Evolutionary conservation across 2,329 filamentous ascomycete species (phyloP).

Genomic region (Aulographum hederae): DNA sequence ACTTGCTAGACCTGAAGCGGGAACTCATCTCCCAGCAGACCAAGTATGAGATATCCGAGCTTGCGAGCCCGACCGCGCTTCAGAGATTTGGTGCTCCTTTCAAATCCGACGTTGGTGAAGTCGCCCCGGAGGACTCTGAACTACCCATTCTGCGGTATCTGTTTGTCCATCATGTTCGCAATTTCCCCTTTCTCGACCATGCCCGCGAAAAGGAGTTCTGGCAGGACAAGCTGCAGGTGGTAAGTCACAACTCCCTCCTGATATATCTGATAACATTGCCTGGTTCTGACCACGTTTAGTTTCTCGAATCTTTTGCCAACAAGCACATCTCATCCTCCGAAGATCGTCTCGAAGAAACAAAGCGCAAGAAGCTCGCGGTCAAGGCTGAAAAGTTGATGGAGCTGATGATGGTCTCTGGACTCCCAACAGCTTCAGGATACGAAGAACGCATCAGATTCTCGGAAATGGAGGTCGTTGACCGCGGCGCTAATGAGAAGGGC

Average conservation of each 20-base stretch:
- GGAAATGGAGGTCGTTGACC: constrained; percentile 90
- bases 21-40: constrained; percentile 87
- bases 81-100: constrained; percentile 93
- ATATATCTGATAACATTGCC: constrained; percentile 2
- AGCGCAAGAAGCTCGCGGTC: constrained; percentile 73
- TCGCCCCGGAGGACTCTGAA: constrained; percentile 84
- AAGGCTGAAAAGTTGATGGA: constrained; percentile 95
- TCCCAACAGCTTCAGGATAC: constrained; percentile 89
- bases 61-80: constrained; percentile 86
- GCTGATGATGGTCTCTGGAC: constrained; percentile 97
- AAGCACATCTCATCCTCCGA: constrained; percentile 96
- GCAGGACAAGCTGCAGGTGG: constrained; percentile 93
- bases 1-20: constrained; percentile 64
- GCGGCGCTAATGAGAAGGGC: constrained; percentile 79
- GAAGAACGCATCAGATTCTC: constrained; percentile 94
- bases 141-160: constrained; percentile 88
- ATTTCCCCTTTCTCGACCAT: constrained; percentile 94
- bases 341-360: constrained; percentile 89
- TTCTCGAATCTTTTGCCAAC: constrained; percentile 89
- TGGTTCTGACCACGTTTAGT: too few relatives aligned
- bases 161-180: constrained; percentile 93
- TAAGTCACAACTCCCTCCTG: constrained; percentile 29
- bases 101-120: constrained; percentile 77
- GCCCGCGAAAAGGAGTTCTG: constrained; percentile 98
- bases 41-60: constrained; percentile 73